Evolutionary conservation across 495 filamentous ascomycete species (phyloP).

Genomic region (Rostrohypoxylon terebratum): DNA sequence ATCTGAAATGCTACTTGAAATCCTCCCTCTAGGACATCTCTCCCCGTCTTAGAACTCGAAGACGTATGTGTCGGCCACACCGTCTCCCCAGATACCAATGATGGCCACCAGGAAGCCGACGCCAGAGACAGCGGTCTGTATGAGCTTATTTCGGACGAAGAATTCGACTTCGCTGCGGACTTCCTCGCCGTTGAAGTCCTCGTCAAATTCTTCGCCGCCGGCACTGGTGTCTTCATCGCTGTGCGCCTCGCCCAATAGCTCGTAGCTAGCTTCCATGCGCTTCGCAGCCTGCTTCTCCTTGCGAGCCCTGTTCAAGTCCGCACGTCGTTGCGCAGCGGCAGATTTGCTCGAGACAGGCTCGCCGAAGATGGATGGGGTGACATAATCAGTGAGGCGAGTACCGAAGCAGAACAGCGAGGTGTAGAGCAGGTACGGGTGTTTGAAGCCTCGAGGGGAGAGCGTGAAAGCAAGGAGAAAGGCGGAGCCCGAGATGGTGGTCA

Average conservation of each 20-base stretch:
- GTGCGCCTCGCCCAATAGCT: conserved; percentile 67
- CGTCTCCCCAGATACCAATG: conserved; percentile 92
- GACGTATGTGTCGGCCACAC: conserved; percentile 41
- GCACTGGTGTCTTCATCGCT: conserved; percentile 61
- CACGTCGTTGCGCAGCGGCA: conserved; percentile 41
- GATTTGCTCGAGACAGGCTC: conserved; percentile 34
- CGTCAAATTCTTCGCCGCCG: conserved; percentile 61
- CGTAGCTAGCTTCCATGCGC: conserved; percentile 70
- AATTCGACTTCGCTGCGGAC: conserved; percentile 76
- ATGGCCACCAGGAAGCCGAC: conserved; percentile 79
- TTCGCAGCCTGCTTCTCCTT: conserved; percentile 43
- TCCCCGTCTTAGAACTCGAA: conserved; percentile 29
- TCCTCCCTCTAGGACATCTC: not conserved
- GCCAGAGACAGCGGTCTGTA: conserved; percentile 70
- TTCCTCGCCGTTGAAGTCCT: conserved; percentile 82
- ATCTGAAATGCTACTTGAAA: not conserved
- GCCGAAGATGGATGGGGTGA: conserved; percentile 64
- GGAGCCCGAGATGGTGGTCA: conserved; percentile 69
- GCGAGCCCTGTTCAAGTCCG: conserved; percentile 42
- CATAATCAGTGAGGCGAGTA: conserved; percentile 66
- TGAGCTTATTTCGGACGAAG: conserved; percentile 70
- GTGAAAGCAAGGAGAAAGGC: conserved; percentile 78
- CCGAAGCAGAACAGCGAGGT: conserved; percentile 69
- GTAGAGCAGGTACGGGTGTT: conserved; percentile 90
- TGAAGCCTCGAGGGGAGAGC: conserved; percentile 73